Evolutionary conservation across 371 early-diverging fungal species (phyloP), one percentile per base, ranked within the genome.

Genomic region (Choanephora cucurbitarum): DNA sequence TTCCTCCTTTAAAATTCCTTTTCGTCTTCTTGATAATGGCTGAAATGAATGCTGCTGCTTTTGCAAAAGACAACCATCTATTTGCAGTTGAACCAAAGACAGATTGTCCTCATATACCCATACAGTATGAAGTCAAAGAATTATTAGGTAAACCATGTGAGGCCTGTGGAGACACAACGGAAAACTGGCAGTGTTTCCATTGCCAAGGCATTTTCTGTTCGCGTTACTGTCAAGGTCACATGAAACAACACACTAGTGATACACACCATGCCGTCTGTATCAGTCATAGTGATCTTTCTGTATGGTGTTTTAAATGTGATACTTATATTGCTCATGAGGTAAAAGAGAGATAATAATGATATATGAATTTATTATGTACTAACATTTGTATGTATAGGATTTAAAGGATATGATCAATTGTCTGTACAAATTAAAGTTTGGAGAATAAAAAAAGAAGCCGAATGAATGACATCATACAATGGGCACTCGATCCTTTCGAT

Each of bases 111-210:
- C 70, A 69, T 52, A 52, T 69, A 49, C 70, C 65, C 21, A 28
- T 5, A 28, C 13, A 10, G 10, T 55, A 45, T 7, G 9, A 15
- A 34, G 22, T 45, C 7, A 11, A 37, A 14, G 37, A 37, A 24
- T 46, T 22, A 7, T 42, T 44, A 14, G 5, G 34, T 8, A 11
- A 42, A 11, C 41, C 48, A 5, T 69, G 70, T 47, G 41, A 31
- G 21, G 22, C n/a, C 1, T 69, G 70, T 34, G 21, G 49, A 6
- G 62, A 69, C 10, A 41, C 49, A 7, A 44, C 17, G 2, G 70
- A 69, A 23, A 69, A 69, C 37, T 69, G 70, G 70, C 70, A 69
- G 32, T 69, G 70, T 22, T 23, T 69, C 22, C 55, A 49, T 17
- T 69, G 69, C 40, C 21, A 49, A 21, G 31, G 50, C 1, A 48